phyloP scores from a whole-genome alignment of 768 basidiomycete species.

The Tulasnella sp. region DNA sequence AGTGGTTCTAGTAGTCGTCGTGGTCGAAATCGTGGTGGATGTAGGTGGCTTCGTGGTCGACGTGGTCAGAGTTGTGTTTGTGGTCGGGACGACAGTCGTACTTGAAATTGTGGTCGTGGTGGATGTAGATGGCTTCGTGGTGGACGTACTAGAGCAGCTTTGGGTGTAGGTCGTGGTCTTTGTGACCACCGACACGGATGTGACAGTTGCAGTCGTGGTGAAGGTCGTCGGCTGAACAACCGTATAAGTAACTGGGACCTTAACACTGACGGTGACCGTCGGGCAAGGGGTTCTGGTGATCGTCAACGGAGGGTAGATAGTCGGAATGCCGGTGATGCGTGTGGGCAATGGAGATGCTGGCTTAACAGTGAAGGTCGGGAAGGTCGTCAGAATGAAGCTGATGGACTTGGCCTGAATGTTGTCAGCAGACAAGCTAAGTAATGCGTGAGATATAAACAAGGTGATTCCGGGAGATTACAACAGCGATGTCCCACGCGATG shows the following conservation, averaged over 20 bases:
- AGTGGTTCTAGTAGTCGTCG: not conserved
- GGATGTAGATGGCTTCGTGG: not conserved
- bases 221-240: not conserved
- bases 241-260: not conserved
- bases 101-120: not conserved
- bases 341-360: constrained; percentile 2
- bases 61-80: not conserved
- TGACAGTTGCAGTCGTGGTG: not conserved
- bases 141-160: not conserved
- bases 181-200: not conserved
- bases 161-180: not conserved
- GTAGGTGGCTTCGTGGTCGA: not conserved
- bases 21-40: not conserved
- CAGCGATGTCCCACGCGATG: not conserved
- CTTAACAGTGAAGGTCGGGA: not conserved
- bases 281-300: not conserved
- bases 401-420: not conserved
- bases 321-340: not conserved
- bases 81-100: not conserved
- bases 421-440: not conserved
- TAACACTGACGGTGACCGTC: not conserved
- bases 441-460: not conserved
- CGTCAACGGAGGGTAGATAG: not conserved
- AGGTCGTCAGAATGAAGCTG: constrained; percentile 1
- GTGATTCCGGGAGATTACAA: not conserved